Base-by-base conservation (phyloP, 164 flowering plant species). In the Vitis rupestris region DNA sequence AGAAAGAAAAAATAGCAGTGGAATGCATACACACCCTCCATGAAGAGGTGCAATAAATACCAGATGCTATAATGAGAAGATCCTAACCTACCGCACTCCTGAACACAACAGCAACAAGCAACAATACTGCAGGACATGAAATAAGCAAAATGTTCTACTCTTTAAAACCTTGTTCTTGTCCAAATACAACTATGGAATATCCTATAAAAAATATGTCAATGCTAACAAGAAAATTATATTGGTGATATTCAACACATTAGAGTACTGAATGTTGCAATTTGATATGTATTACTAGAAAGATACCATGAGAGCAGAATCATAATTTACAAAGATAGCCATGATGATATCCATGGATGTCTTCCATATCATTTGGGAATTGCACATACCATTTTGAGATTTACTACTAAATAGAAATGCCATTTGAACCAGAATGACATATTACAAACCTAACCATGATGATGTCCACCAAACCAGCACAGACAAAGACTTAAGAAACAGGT, bases 391-490 rank as follows among this genome's bases (percentile, higher is more conserved):
- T 50, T 16, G 55, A 64, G 19, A 16, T 64, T 19, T 23, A 15
- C 27, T 27, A 63, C 29, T 30, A 59, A 27, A 61, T 64, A 31
- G 64, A 70, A 68, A 75, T 67, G 61, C 65, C 66, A 59, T 16
- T 29, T 27, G 61, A 56, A 67, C 61, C 64, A 64, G 69, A 64
- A 74, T 44, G 67, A 63, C 66, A 68, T 15, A 64, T 48, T 67
- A 66, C 63, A 64, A 50, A 59, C 68, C 72, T 61, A 74, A 63
- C 66, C 74, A 73, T 19, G 37, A 65, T 64, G 60, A 67, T 31
- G 60, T 68, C 69, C 78, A 68, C 63, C 72, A 78, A 65, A 79
- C 76, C 76, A 78, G 68, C 57, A 66, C 54, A 78, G 62, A 77
- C 49, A 65, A 66, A 66, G 60, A 75, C 70, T 63, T 51, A 27